Evolutionary conservation across 2,329 filamentous ascomycete species (phyloP).

Genomic region (Nothomitra cinnamomea): DNA sequence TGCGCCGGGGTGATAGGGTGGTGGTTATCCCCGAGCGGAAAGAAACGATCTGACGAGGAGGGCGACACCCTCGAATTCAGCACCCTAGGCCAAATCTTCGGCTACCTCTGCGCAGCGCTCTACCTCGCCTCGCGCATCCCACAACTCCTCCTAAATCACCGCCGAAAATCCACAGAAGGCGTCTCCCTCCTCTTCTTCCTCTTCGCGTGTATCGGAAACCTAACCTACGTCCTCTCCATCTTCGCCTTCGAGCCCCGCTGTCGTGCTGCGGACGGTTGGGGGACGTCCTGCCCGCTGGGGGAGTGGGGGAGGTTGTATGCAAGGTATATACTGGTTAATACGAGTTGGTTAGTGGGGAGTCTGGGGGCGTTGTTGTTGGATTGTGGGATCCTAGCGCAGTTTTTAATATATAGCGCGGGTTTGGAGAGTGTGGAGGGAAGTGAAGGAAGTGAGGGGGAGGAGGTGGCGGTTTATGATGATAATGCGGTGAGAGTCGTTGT

Average conservation of each 20-base stretch:
- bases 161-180: conserved; percentile 82
- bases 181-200: conserved; percentile 91
- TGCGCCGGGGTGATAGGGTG: conserved; percentile 71
- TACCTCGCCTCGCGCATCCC: conserved; percentile 84
- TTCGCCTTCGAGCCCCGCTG: conserved; percentile 75
- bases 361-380: conserved; percentile 76
- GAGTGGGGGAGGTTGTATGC: conserved; percentile 55
- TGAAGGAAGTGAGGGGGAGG: conserved; percentile 18
- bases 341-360: conserved; percentile 81
- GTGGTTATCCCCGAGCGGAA: conserved; percentile 45
- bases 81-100: conserved; percentile 72
- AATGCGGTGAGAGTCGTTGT: too few species aligned
- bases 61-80: conserved; percentile 46
- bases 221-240: conserved; percentile 86
- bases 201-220: conserved; percentile 87
- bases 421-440: background rate
- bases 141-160: conserved; percentile 81
- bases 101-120: conserved; percentile 75
- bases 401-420: conserved; percentile 55
- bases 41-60: conserved; percentile 11
- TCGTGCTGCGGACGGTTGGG: background rate
- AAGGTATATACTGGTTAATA: conserved; percentile 72
- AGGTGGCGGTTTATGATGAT: conserved; percentile 7
- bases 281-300: conserved; percentile 38
- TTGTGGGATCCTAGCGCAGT: conserved; percentile 74